Base-by-base conservation (phyloP, 2,329 filamentous ascomycete genomes). In the Microthyrium microscopicum region DNA sequence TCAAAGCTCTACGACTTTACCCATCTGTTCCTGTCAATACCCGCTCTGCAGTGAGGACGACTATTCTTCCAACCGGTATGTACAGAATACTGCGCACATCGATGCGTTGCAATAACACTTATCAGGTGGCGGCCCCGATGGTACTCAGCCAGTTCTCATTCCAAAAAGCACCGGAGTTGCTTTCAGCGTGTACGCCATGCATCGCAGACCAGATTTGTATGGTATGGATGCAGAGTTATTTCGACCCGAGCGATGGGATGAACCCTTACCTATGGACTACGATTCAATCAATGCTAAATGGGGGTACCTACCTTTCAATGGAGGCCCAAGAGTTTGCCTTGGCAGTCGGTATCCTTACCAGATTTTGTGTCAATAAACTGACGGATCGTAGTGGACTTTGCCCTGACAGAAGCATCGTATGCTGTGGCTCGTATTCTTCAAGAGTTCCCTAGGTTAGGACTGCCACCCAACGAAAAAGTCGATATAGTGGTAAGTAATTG, bases 1-100 rank as follows among this genome's bases (percentile, higher is more conserved):
- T 2, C 5, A 4, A 17, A 54, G 56, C 64, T 3, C 57, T 73
- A 3, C 56, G 62, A 6, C 47, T 65, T n/a, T 64, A 63, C 39
- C 61, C 62, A 3, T 53, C 59, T 2, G 59, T 65, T 3, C 62
- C 62, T 2, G 62, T 57, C 50, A 65, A 66, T 42, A 52, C 62
- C 16, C 58, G 61, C 30, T 45, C 60, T 8, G 53, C 61, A 1
- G 49, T 64, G 2, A 46, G 51, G 13, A 60, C 64, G 40, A 63
- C 60, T 4, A 61, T 60, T 4, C 50, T 66, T 3, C 61, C 61
- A 4, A 29, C 26, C n/a, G n/a, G n/a, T n/a, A n/a, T n/a, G n/a
- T n/a, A n/a, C n/a, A n/a, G n/a, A n/a, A n/a, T n/a, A n/a, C n/a
- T n/a, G n/a, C n/a, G n/a, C n/a, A n/a, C n/a, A n/a, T n/a, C n/a